Percentiles rank a stretch among this genome's conserved stretches.
These are phyloP conservation scores for Coelastrella sp. DNA, from an alignment of 139 green algal species.

Conservation along the genomic window DNA sequence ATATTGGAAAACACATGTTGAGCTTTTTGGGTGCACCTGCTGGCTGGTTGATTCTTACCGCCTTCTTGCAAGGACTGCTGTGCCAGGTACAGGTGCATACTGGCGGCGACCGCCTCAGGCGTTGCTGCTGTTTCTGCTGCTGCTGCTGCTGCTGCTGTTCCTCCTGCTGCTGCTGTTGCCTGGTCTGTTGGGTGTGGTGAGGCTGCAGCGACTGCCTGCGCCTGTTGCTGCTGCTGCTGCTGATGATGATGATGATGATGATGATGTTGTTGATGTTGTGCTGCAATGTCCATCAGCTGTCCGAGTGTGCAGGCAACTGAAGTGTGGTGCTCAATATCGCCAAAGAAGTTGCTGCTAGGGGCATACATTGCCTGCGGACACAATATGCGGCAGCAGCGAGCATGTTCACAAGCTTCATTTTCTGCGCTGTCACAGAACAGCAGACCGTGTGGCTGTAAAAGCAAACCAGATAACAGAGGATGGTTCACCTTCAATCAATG, in stretches of 20 bases:
- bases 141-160: conserved; percentile 37
- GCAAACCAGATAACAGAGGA: no score
- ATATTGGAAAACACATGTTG: no score
- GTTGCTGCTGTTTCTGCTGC: conserved; percentile 28
- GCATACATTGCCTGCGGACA: conserved; percentile 60
- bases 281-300: conserved; percentile 41
- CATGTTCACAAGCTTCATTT: no score
- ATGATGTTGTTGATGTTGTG: conserved; percentile 23
- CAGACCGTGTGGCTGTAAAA: no score
- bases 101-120: neutral
- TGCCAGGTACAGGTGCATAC: conserved; percentile 44
- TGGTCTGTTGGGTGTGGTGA: no score
- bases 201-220: neutral
- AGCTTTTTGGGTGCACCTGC: no score
- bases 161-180: conserved; percentile 5
- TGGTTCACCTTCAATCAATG: no score
- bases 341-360: conserved; percentile 45
- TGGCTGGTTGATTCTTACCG: neutral
- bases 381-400: neutral
- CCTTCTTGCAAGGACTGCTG: conserved; percentile 43
- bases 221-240: neutral
- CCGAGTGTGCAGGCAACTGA: conserved; percentile 45
- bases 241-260: neutral
- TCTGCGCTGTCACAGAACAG: no score
- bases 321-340: conserved; percentile 65